A percentile compares a stretch with the other conserved stretches of the same genome.
These are phyloP conservation scores for Thymus quinquecostatus DNA, from an alignment of 257 asterid species.

Conservation along the genomic window DNA sequence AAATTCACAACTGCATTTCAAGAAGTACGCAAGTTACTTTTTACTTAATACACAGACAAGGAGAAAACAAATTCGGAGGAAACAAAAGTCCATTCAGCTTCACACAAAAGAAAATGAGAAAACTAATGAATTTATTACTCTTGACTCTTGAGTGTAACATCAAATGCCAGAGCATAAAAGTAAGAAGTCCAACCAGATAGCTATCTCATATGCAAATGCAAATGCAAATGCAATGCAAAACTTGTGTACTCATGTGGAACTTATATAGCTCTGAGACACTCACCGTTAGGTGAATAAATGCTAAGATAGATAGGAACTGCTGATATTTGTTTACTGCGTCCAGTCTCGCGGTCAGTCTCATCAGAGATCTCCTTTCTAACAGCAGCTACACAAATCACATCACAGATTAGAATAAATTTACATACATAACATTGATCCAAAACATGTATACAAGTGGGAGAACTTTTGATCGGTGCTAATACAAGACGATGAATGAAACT, in stretches of 20 bases:
- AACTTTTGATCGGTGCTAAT: not conserved
- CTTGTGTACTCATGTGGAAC: not conserved
- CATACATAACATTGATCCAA: not conserved
- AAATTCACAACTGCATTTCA: slow-evolving; percentile 61
- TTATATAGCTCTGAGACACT: slow-evolving; percentile 20
- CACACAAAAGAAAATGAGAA: slow-evolving; percentile 19
- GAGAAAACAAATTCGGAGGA: slow-evolving; percentile 7
- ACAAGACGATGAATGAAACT: slow-evolving; percentile 12
- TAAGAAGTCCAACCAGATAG: not conserved
- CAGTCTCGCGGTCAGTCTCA: slow-evolving; percentile 83
- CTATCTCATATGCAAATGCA: not conserved
- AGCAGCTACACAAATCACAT: slow-evolving; percentile 49
- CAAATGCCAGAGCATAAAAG: not conserved
- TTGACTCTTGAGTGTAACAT: not conserved
- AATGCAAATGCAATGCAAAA: no score
- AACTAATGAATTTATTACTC: not conserved
- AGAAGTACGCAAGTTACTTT: slow-evolving; percentile 30
- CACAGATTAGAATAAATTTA: slow-evolving; percentile 2
- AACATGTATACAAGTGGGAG: slow-evolving; percentile 6
- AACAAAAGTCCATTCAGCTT: slow-evolving; percentile 9
- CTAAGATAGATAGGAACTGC: slow-evolving; percentile 74
- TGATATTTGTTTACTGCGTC: slow-evolving; percentile 67
- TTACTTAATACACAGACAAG: slow-evolving; percentile 13
- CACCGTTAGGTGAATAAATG: slow-evolving; percentile 71
- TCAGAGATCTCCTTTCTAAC: slow-evolving; percentile 74